Evolutionary conservation across 179 eudicot species (phyloP), one percentile per base, ranked within the genome.

Genomic region (Heliamphora pulchella): DNA sequence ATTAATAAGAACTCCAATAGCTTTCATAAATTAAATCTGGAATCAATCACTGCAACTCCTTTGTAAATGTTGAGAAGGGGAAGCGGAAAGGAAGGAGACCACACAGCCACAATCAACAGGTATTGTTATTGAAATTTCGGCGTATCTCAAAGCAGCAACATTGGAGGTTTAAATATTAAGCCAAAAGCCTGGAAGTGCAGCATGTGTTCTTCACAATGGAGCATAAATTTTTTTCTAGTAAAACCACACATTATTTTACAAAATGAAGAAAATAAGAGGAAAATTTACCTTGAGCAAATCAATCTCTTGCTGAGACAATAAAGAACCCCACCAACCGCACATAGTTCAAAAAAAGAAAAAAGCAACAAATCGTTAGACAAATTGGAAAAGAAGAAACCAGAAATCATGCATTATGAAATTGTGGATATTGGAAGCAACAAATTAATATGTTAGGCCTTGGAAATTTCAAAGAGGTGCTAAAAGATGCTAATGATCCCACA

Each of bases 261-360:
- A 64, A 80, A 10, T 0, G 7, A 41, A 47, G 41, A 3, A 53
- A 0, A 69, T 48, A 5, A 20, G 62, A 72, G 62, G 39, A 80
- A 57, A 63, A 14, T 59, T 55, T 86, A 96, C 99, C 99, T 96
- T 96, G 11, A 96, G 94, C 85, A 96, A 88, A 86, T 96, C 99
- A 79, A 96, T 96, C 92, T 96, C 99, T 96, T 94, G 99, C 99
- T 96, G 94, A 54, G 41, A 81, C 57, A 75, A 78, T 76, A 70
- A 53, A 43, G 80, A 78, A 81, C 82, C 78, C 84, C 79, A 76
- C 66, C 84, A 81, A 83, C 68, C 64, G 74, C 80, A 61, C 5
- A 81, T 74, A 44, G 77, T 67, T 66, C 74, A 78, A 75, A 71
- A 62, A 50, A 78, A 75, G 68, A 62, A 50, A 66, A 80, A 85